Conservation (phyloP, 2,329 filamentous ascomycete genomes). For the Aspergillus sp. region DNA sequence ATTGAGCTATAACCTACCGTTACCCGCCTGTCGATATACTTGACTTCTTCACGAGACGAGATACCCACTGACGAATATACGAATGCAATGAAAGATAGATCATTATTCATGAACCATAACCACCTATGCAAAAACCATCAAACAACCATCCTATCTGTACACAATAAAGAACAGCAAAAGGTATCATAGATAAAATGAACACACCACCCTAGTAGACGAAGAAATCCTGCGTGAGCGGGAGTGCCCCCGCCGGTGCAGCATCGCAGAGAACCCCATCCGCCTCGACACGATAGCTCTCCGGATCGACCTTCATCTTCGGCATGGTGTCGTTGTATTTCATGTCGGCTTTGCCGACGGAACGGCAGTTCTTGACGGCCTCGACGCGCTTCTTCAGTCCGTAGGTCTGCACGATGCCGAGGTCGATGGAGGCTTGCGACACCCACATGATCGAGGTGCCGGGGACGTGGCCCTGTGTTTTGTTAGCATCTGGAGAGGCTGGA, state of each 20-base stretch:
- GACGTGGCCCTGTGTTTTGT: constrained; percentile 53
- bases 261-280: constrained; percentile 74
- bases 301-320: constrained; percentile 88
- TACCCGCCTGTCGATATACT: too few relatives aligned
- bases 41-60: too few relatives aligned
- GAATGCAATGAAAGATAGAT: not conserved
- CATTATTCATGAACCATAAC: not conserved
- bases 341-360: constrained; percentile 74
- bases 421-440: constrained; percentile 72
- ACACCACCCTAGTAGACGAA: constrained; percentile 17
- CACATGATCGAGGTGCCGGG: constrained; percentile 76
- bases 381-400: constrained; percentile 79
- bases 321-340: constrained; percentile 86
- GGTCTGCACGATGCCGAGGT: constrained; percentile 62
- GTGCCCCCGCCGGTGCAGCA: constrained; percentile 66
- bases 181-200: not conserved
- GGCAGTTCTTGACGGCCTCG: constrained; percentile 74
- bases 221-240: constrained; percentile 71
- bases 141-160: constrained; percentile 2
- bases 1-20: constrained; percentile 31
- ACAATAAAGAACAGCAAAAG: constrained; percentile 4
- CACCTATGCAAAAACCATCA: not conserved
- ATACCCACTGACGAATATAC: not conserved
- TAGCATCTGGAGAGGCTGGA: too few relatives aligned
- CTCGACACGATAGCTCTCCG: constrained; percentile 83